Percentiles rank a stretch among this genome's conserved stretches.
Conservation (phyloP, 140 eudicot genomes). For the Flaveria floridana region DNA sequence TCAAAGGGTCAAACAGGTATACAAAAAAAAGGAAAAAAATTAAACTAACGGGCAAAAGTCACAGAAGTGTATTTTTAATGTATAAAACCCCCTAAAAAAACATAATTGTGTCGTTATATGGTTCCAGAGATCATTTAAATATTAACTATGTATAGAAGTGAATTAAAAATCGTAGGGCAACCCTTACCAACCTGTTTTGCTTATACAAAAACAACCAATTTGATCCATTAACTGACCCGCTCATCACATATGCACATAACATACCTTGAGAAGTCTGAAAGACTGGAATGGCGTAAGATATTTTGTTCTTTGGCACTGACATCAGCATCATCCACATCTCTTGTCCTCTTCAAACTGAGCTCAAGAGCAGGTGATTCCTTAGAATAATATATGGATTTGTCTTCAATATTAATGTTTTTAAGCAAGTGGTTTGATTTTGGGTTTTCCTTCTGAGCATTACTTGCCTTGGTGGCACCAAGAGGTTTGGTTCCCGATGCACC, state of each 20-base stretch:
- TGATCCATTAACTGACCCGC: background rate
- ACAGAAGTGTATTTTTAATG: background rate
- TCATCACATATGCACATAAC: slow-evolving; percentile 13
- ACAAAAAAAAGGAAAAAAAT: background rate
- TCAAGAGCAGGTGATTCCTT: slow-evolving; percentile 56
- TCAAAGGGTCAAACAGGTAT: background rate
- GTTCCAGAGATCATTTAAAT: background rate
- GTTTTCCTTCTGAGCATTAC: slow-evolving; percentile 36
- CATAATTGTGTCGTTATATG: background rate
- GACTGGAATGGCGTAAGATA: slow-evolving; percentile 51
- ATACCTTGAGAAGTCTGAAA: slow-evolving; percentile 71
- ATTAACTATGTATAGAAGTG: background rate
- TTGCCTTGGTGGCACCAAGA: slow-evolving; percentile 10
- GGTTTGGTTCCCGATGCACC: slow-evolving; percentile 29
- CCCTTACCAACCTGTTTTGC: background rate
- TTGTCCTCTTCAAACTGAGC: slow-evolving; percentile 54
- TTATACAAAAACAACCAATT: background rate
- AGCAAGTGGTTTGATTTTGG: slow-evolving; percentile 32
- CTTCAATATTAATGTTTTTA: slow-evolving; percentile 31
- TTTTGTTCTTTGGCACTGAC: slow-evolving; percentile 40
- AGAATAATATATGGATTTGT: slow-evolving; percentile 23
- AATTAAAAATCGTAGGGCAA: background rate
- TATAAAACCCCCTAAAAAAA: background rate
- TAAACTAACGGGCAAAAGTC: background rate
- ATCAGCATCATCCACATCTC: slow-evolving; percentile 40